These are phyloP conservation scores for Pyricularia pennisetigena DNA, from an alignment of 2,329 filamentous ascomycete genomes.

Conservation along the genomic window DNA sequence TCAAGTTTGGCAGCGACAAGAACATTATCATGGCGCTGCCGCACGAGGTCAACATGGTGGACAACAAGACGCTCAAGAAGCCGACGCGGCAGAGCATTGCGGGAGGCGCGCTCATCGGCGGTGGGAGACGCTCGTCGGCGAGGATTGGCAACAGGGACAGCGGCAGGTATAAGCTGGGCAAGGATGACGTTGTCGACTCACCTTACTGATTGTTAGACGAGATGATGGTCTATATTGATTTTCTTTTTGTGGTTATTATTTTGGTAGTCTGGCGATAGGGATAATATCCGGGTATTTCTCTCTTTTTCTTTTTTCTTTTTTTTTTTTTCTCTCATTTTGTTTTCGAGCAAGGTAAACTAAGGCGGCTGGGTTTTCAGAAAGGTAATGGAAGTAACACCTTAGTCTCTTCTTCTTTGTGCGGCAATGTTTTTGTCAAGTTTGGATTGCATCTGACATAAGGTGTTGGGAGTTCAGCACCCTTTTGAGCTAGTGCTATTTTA, in stretches of 20 bases:
- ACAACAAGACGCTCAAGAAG: slow-evolving; percentile 71
- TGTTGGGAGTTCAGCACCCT: background rate
- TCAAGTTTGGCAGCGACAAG: slow-evolving; percentile 94
- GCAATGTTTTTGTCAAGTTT: background rate
- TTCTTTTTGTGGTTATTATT: background rate
- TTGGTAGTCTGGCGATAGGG: background rate
- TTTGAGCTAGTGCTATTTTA: background rate
- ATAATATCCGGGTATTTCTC: background rate
- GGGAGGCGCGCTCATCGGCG: slow-evolving; percentile 33
- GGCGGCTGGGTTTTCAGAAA: background rate
- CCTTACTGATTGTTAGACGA: slow-evolving; percentile 34
- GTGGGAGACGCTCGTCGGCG: slow-evolving; percentile 35
- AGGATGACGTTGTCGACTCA: slow-evolving; percentile 75
- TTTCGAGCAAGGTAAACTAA: background rate
- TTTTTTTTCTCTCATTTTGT: background rate
- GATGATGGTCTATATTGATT: background rate
- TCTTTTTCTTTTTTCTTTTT: background rate
- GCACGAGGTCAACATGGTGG: slow-evolving; percentile 97
- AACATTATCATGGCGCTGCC: slow-evolving; percentile 95
- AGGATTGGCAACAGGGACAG: slow-evolving; percentile 43
- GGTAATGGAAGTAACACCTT: background rate
- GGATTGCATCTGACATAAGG: background rate
- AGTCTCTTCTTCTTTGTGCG: background rate
- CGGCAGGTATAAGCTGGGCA: slow-evolving; percentile 62
- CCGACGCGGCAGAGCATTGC: slow-evolving; percentile 93